Percentiles rank a stretch among this genome's conserved stretches.
These are phyloP conservation scores for Termitomyces sp. DNA, from an alignment of 768 basidiomycete genomes.

Conservation along the genomic window DNA sequence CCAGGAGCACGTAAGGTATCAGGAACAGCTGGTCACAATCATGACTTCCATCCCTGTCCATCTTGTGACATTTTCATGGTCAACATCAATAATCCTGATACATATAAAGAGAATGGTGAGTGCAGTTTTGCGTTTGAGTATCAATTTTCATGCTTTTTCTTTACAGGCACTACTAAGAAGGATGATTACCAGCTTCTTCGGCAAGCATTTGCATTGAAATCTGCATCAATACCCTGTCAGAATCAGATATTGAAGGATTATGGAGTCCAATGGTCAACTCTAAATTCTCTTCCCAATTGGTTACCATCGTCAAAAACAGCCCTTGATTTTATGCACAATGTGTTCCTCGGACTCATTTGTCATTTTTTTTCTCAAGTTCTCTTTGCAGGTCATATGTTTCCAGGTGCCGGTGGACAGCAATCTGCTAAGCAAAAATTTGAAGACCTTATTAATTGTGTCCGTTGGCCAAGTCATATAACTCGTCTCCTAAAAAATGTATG, in stretches of 20 bases:
- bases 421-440: constrained; percentile 19
- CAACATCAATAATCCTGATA: constrained; percentile 16
- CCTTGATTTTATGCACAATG: constrained; percentile 3
- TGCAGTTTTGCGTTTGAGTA: too few species aligned
- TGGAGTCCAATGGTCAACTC: constrained; percentile 17
- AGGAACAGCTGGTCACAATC: too few species aligned
- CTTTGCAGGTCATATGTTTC: constrained; percentile 18
- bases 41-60: constrained; percentile 21
- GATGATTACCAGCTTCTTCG: constrained; percentile 13
- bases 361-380: constrained; percentile 11
- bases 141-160: too few species aligned
- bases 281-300: constrained; percentile 23
- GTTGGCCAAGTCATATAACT: constrained; percentile 25
- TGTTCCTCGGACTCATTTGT: constrained; percentile 26
- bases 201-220: too few species aligned
- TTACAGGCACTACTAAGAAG: background rate
- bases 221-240: too few species aligned
- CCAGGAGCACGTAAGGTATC: too few species aligned
- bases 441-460: constrained; percentile 17
- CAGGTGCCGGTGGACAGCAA: constrained; percentile 15
- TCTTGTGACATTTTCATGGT: constrained; percentile 17
- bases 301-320: constrained; percentile 16
- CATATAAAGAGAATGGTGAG: too few species aligned
- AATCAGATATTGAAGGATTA: too few species aligned
- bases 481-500: constrained; percentile 27